A percentile compares a stretch with the other conserved stretches of the same genome.
Evolutionary conservation across 73 alveolate genomes (phyloP).

Genomic region (Paramecium tetraurelia): DNA sequence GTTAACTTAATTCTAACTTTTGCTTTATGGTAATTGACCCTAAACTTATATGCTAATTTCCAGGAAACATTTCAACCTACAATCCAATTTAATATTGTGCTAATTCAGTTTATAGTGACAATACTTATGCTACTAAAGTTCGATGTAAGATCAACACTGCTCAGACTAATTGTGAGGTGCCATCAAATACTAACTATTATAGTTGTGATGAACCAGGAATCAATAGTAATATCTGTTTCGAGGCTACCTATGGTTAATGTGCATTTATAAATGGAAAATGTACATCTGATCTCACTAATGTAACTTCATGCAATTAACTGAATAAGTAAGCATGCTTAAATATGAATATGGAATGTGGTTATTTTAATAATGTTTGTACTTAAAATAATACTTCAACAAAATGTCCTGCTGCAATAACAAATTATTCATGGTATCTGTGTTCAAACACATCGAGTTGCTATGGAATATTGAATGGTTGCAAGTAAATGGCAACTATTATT

Average conservation of each 20-base stretch:
- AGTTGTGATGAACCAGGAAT: neutral
- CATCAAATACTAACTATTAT: neutral
- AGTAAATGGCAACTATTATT: neutral
- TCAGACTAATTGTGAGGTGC: neutral
- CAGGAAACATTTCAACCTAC: neutral
- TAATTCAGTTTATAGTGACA: neutral
- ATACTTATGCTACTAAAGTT: neutral
- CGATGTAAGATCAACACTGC: neutral
- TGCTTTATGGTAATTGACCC: neutral
- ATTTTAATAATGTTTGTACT: neutral
- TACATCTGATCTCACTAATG: neutral
- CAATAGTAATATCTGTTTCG: neutral
- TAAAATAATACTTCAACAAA: neutral
- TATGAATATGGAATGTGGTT: neutral
- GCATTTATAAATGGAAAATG: neutral
- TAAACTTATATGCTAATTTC: neutral
- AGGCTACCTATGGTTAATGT: neutral
- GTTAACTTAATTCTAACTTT: neutral
- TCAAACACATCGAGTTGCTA: neutral
- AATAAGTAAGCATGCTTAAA: neutral
- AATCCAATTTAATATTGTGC: neutral
- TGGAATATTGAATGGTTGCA: neutral
- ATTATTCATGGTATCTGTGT: neutral
- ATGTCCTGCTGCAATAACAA: neutral
- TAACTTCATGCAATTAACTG: neutral